phyloP scores from a whole-genome alignment of 2,329 filamentous ascomycete species.

The Aspergillus thermomutatus region DNA sequence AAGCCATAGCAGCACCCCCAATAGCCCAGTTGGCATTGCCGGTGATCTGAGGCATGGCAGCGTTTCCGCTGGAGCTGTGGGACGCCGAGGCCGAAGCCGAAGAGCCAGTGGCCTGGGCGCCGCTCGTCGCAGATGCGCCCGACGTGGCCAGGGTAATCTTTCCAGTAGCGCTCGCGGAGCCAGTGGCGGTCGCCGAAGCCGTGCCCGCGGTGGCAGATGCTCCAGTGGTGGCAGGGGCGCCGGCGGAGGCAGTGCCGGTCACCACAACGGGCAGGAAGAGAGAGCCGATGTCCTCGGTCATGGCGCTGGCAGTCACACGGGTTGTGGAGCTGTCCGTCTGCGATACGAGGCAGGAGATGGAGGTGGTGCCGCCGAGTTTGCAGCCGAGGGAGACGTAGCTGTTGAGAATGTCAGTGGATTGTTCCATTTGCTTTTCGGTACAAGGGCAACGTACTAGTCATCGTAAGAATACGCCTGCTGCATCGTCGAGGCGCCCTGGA shows the following conservation, averaged over 20 bases:
- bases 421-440: not conserved
- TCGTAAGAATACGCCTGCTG: not conserved
- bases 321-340: conserved; percentile 16
- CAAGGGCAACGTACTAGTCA: conserved; percentile 9
- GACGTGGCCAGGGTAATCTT: conserved; percentile 13
- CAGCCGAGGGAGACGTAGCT: conserved; percentile 15
- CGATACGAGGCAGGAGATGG: conserved; percentile 20
- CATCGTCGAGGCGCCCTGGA: conserved; percentile 9
- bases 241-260: conserved; percentile 23
- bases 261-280: conserved; percentile 9
- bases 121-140: conserved; percentile 10
- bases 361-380: conserved; percentile 23
- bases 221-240: conserved; percentile 16
- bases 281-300: conserved; percentile 13
- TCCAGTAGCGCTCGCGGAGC: conserved; percentile 5
- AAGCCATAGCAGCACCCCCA: conserved; percentile 23
- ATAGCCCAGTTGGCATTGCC: conserved; percentile 21
- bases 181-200: conserved; percentile 12
- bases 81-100: conserved; percentile 9
- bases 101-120: conserved; percentile 3
- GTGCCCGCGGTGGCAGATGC: conserved; percentile 10
- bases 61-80: conserved; percentile 15
- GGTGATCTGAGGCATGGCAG: conserved; percentile 18
- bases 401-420: not conserved
- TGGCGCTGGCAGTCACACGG: conserved; percentile 6